Conservation (phyloP, 352 stramenopile species). For the Phytophthora niederhauseri region DNA sequence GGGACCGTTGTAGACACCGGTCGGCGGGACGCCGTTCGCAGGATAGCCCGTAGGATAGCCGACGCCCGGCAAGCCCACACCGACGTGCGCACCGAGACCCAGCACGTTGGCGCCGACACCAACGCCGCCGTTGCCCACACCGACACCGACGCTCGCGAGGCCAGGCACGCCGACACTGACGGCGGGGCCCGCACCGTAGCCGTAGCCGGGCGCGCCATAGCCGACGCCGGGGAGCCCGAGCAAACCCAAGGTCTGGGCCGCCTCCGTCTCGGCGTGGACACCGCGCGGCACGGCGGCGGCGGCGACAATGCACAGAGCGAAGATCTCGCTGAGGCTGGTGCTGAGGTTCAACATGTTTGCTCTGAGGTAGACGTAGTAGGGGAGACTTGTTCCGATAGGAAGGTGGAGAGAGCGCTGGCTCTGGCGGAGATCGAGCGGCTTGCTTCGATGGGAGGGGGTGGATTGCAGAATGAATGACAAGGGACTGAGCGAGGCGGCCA, state of each 20-base stretch:
- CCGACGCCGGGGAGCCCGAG: constrained; percentile 8
- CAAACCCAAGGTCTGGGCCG: constrained; percentile 6
- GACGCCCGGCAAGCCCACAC: not conserved
- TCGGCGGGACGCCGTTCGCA: not conserved
- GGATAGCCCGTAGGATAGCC: not conserved
- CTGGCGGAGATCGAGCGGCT: constrained; percentile 8
- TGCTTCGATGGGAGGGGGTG: constrained; percentile 7
- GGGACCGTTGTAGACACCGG: not conserved
- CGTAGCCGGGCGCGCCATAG: constrained; percentile 7
- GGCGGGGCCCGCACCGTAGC: not conserved
- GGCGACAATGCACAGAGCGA: constrained; percentile 8
- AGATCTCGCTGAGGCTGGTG: constrained; percentile 14
- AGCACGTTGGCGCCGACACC: constrained; percentile 9
- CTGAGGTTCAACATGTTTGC: too few species aligned
- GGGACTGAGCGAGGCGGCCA: too few species aligned
- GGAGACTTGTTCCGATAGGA: not conserved
- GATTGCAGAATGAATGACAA: constrained; percentile 18
- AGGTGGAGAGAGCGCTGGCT: not conserved
- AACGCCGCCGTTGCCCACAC: not conserved
- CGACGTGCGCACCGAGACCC: not conserved
- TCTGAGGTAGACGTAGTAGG: constrained; percentile 1
- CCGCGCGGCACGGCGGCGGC: not conserved
- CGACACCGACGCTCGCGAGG: not conserved
- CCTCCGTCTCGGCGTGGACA: constrained; percentile 1
- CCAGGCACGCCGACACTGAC: constrained; percentile 2